Percentiles rank a stretch among this genome's conserved stretches.
Conservation (phyloP, 352 stramenopile genomes). For the Phytophthora crassamura region DNA sequence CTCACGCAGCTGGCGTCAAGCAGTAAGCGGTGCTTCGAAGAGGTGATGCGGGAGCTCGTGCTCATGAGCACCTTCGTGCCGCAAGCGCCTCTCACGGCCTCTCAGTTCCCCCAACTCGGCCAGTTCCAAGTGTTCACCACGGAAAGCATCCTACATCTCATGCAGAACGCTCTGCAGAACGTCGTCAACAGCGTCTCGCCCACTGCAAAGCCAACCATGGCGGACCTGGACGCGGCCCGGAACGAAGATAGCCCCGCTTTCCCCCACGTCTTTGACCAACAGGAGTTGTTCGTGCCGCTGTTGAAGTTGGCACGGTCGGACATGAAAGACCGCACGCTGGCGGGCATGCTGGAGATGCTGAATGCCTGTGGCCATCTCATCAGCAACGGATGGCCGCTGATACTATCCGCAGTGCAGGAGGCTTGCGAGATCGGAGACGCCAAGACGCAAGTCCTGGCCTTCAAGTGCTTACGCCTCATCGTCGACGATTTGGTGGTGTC, state of each 20-base stretch:
- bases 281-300: conserved; percentile 72
- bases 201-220: conserved; percentile 52
- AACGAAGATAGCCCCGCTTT: conserved; percentile 33
- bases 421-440: conserved; percentile 67
- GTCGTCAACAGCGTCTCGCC: conserved; percentile 68
- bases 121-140: conserved; percentile 84
- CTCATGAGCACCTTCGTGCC: conserved; percentile 73
- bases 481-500: conserved; percentile 96
- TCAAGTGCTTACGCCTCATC: conserved; percentile 97
- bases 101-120: conserved; percentile 63
- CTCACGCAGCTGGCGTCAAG: conserved; percentile 78
- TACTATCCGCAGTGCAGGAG: conserved; percentile 73
- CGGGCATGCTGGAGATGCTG: conserved; percentile 78
- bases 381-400: conserved; percentile 68
- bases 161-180: conserved; percentile 75
- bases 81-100: conserved; percentile 39
- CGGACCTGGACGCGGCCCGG: conserved; percentile 50
- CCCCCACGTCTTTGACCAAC: conserved; percentile 70
- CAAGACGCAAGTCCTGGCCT: conserved; percentile 88
- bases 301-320: conserved; percentile 69
- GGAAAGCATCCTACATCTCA: conserved; percentile 81
- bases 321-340: conserved; percentile 78
- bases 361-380: conserved; percentile 82
- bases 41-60: conserved; percentile 78
- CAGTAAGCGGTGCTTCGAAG: conserved; percentile 77